These are phyloP conservation scores for Huiozyma sinensis DNA, from an alignment of 805 yeast species.

Conservation along the genomic window DNA sequence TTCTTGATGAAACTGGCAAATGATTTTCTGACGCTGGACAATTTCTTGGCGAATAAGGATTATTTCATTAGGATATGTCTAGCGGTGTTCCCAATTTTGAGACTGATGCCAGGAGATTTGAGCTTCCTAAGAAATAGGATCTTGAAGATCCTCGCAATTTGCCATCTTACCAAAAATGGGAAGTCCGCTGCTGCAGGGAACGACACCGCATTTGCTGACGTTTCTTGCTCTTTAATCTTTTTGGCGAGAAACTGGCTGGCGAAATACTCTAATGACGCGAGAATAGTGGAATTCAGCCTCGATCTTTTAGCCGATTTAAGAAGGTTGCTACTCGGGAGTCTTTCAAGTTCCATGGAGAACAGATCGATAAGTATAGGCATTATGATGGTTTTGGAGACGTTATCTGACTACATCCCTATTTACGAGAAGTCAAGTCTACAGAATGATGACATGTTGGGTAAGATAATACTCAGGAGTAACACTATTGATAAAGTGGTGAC, in stretches of 20 bases:
- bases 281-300: conserved; percentile 1
- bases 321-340: conserved; percentile 7
- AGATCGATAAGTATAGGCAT: conserved; percentile 8
- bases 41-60: conserved; percentile 8
- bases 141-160: conserved; percentile 9
- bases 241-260: conserved; percentile 11
- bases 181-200: background rate
- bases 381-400: conserved; percentile 4
- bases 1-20: conserved; percentile 3
- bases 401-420: conserved; percentile 1
- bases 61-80: conserved; percentile 8
- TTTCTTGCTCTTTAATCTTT: conserved; percentile 7
- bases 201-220: conserved; percentile 4
- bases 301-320: conserved; percentile 10
- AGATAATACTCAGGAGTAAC: conserved; percentile 8
- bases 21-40: conserved; percentile 11
- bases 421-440: background rate
- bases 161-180: conserved; percentile 9
- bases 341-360: conserved; percentile 9
- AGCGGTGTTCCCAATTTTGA: conserved; percentile 6
- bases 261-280: background rate
- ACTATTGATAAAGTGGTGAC: conserved; percentile 12
- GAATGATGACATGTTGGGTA: conserved; percentile 5
- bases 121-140: conserved; percentile 5
- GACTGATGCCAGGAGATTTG: conserved; percentile 1